Conservation (phyloP, 2,329 filamentous ascomycete species). For the Shiraia bambusicola region DNA sequence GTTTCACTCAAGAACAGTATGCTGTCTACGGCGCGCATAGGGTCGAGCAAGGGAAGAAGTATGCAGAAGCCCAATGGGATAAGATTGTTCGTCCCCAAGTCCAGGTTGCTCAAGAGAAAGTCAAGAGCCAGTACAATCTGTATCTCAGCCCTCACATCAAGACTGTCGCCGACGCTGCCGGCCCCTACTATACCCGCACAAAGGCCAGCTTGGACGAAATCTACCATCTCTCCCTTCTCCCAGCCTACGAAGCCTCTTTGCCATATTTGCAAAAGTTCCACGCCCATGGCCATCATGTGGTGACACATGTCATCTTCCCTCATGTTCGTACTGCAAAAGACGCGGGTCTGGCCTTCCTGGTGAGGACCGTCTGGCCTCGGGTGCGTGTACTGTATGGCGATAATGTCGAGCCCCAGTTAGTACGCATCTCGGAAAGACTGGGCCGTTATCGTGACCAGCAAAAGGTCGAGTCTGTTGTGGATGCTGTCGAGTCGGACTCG, state of each 20-base stretch:
- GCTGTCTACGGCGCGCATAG: constrained; percentile 73
- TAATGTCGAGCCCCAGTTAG: constrained; percentile 92
- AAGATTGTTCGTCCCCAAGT: constrained; percentile 75
- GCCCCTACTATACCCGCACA: constrained; percentile 72
- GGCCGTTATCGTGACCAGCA: constrained; percentile 71
- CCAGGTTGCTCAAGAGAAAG: constrained; percentile 62
- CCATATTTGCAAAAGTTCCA: constrained; percentile 75
- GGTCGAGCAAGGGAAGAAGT: constrained; percentile 66
- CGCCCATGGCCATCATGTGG: constrained; percentile 64
- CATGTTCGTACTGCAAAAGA: constrained; percentile 70
- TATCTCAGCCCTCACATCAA: constrained; percentile 73
- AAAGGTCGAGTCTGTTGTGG: constrained; percentile 60
- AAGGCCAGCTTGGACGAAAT: constrained; percentile 65
- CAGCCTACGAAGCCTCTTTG: constrained; percentile 70
- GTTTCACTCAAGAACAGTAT: constrained; percentile 62
- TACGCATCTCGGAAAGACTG: constrained; percentile 86
- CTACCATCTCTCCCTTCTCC: constrained; percentile 72
- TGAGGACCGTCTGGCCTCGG: constrained; percentile 78
- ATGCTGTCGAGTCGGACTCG: constrained; percentile 51
- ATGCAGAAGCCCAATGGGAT: constrained; percentile 73
- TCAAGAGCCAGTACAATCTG: constrained; percentile 67
- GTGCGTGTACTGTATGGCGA: constrained; percentile 78
- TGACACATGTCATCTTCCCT: constrained; percentile 70
- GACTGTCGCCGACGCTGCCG: constrained; percentile 57
- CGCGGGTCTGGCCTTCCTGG: constrained; percentile 68